These are phyloP conservation scores for Dictyostelium discoideum DNA, from an alignment of 78 protist species.

Conservation along the genomic window dicty_2.7 NC_007088.5:2009001-2009500, in stretches of 20 bases:
- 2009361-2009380: not conserved
- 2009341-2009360: conserved; percentile 70
- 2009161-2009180: not conserved
- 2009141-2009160: conserved; percentile 56
- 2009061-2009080: conserved; percentile 60
- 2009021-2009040: conserved; percentile 86
- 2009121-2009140: conserved; percentile 72
- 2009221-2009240: conserved; percentile 62
- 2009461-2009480: conserved; percentile 74
- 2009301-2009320: conserved; percentile 16
- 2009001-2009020: conserved; percentile 92
- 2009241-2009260: conserved; percentile 51
- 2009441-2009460: conserved; percentile 23
- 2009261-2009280: conserved; percentile 51
- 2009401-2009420: not conserved
- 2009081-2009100: conserved; percentile 76
- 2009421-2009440: not conserved
- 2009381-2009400: not conserved
- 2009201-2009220: conserved; percentile 81
- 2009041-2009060: conserved; percentile 60
- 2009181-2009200: conserved; percentile 53
- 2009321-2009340: conserved; percentile 79
- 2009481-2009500: conserved; percentile 72
- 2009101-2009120: conserved; percentile 70
- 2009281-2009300: conserved; percentile 62